Conservation (phyloP, 1,139 yeast genomes). For the Starmera stellimalicola region DNA sequence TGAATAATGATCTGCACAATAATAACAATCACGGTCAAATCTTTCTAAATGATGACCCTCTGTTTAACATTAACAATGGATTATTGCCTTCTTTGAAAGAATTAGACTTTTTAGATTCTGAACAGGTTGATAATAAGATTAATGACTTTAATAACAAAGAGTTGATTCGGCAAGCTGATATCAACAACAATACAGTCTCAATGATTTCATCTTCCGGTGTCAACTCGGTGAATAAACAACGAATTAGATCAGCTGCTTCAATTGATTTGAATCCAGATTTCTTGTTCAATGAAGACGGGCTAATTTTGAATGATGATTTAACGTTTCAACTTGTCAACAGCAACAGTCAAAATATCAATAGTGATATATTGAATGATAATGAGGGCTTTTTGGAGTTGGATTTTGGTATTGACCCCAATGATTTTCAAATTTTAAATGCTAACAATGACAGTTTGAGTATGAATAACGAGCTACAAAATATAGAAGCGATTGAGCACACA, state of each 20-base stretch:
- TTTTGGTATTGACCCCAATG: constrained; percentile 6
- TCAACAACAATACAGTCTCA: constrained; percentile 11
- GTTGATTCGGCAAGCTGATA: constrained; percentile 12
- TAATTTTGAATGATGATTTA: constrained; percentile 10
- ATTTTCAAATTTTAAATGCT: constrained; percentile 2
- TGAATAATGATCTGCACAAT: constrained; percentile 2
- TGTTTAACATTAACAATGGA: constrained; percentile 29
- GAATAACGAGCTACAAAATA: constrained; percentile 7
- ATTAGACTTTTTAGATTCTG: constrained; percentile 15
- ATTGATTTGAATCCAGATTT: constrained; percentile 13
- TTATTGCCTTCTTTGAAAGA: constrained; percentile 19
- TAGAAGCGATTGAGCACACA: constrained; percentile 2
- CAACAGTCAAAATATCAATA: constrained; percentile 2
- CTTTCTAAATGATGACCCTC: constrained; percentile 31
- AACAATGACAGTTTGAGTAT: constrained; percentile 1
- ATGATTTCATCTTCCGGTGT: constrained; percentile 1
- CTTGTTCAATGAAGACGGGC: constrained; percentile 19
- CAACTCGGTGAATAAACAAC: not conserved
- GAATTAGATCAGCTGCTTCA: constrained; percentile 7
- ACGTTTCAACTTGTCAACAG: too few relatives aligned
- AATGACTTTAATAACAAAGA: not conserved
- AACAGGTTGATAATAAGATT: too few relatives aligned
- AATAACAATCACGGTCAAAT: constrained; percentile 7
- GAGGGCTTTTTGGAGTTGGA: constrained; percentile 2
- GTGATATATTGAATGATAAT: constrained; percentile 1